phyloP scores from a whole-genome alignment of 805 yeast genomes.

The Metschnikowia borealis region DNA sequence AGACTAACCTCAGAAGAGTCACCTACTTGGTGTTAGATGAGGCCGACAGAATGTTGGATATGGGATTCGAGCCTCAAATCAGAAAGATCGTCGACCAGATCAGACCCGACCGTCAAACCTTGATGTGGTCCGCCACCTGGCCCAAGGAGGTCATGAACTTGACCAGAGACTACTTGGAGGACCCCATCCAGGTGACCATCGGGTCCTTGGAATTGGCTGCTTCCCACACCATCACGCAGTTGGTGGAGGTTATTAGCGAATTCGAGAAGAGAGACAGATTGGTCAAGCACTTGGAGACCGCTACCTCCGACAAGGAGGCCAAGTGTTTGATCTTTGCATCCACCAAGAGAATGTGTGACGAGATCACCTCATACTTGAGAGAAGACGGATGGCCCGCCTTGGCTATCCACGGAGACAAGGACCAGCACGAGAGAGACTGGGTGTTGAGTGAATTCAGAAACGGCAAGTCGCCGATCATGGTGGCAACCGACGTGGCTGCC shows the following conservation, averaged over 20 bases:
- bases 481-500: conserved; percentile 99
- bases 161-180: conserved; percentile 85
- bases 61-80: conserved; percentile 99
- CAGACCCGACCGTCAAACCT: conserved; percentile 98
- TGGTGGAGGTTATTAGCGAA: conserved; percentile 86
- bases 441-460: conserved; percentile 87
- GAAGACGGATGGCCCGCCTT: conserved; percentile 98
- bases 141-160: conserved; percentile 95
- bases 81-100: conserved; percentile 97
- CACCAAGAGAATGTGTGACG: conserved; percentile 98
- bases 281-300: conserved; percentile 74
- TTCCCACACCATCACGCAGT: conserved; percentile 91
- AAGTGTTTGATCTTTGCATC: conserved; percentile 88
- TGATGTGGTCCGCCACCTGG: conserved; percentile 99
- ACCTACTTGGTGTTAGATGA: conserved; percentile 96
- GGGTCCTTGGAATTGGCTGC: conserved; percentile 97
- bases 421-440: conserved; percentile 98
- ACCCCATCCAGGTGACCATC: conserved; percentile 93
- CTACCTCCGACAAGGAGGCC: conserved; percentile 64
- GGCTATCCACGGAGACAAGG: conserved; percentile 98
- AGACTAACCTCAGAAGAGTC: conserved; percentile 92
- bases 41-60: conserved; percentile 99
- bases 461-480: conserved; percentile 95
- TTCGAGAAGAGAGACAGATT: conserved; percentile 93
- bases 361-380: conserved; percentile 84